A percentile compares a stretch with the other conserved stretches of the same genome.
Conservation (phyloP, 441 rosid species). For the Daphne laureola region DNA sequence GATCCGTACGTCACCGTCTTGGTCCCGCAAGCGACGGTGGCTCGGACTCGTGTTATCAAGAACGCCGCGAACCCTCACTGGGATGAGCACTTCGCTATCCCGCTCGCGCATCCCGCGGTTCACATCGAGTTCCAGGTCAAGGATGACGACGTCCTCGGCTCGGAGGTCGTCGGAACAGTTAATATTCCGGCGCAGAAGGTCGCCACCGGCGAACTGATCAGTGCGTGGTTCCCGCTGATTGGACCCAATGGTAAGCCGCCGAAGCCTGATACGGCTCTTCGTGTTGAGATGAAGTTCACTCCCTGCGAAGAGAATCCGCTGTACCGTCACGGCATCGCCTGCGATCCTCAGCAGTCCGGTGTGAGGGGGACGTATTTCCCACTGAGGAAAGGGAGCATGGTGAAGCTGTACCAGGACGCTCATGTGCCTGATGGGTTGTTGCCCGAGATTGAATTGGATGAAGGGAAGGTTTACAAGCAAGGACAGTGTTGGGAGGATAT, state of each 20-base stretch:
- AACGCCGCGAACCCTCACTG: slow-evolving; percentile 57
- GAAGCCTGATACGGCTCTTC: slow-evolving; percentile 48
- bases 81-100: slow-evolving; percentile 58
- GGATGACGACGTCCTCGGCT: slow-evolving; percentile 73
- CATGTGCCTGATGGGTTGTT: slow-evolving; percentile 44
- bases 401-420: slow-evolving; percentile 81
- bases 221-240: slow-evolving; percentile 45
- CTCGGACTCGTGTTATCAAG: slow-evolving; percentile 63
- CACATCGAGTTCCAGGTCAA: slow-evolving; percentile 73
- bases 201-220: slow-evolving; percentile 31
- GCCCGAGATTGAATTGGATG: slow-evolving; percentile 46
- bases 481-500: slow-evolving; percentile 86
- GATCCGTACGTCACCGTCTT: slow-evolving; percentile 78
- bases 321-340: slow-evolving; percentile 51
- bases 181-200: slow-evolving; percentile 43
- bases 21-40: slow-evolving; percentile 80
- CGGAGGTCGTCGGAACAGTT: slow-evolving; percentile 54
- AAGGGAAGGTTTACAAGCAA: slow-evolving; percentile 36
- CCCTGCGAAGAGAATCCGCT: slow-evolving; percentile 46
- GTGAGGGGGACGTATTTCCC: slow-evolving; percentile 71
- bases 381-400: slow-evolving; percentile 54
- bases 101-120: slow-evolving; percentile 55
- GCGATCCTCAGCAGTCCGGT: slow-evolving; percentile 57
- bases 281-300: slow-evolving; percentile 50
- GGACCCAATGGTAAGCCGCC: slow-evolving; percentile 44